phyloP scores from a whole-genome alignment of 306 rosid species.

The Alnus glutinosa region DNA sequence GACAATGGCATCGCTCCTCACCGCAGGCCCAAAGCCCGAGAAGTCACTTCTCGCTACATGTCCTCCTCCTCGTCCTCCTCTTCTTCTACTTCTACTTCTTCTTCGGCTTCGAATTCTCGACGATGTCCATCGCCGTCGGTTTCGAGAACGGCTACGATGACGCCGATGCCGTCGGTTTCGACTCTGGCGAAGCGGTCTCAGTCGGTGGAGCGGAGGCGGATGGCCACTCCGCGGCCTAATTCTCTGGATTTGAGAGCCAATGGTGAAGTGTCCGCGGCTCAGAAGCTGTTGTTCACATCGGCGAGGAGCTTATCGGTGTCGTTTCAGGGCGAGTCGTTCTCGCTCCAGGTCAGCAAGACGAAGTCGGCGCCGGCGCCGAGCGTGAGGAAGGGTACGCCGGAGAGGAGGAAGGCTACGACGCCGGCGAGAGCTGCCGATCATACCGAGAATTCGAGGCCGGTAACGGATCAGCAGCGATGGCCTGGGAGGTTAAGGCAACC shows the following conservation, averaged over 20 bases:
- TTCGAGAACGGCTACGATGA: slow-evolving; percentile 35
- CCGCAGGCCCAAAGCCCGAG: slow-evolving; percentile 64
- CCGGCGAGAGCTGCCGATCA: slow-evolving; percentile 45
- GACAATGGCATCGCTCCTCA: slow-evolving; percentile 62
- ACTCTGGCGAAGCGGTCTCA: slow-evolving; percentile 52
- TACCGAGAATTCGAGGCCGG: slow-evolving; percentile 51
- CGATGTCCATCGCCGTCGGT: slow-evolving; percentile 68
- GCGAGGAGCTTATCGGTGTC: slow-evolving; percentile 87
- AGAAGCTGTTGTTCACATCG: slow-evolving; percentile 75
- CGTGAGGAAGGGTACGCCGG: slow-evolving; percentile 70
- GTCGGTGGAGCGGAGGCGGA: slow-evolving; percentile 55
- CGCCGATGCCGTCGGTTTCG: slow-evolving; percentile 37
- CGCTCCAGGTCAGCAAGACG: slow-evolving; percentile 72
- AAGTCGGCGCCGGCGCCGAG: slow-evolving; percentile 59
- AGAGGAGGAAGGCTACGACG: slow-evolving; percentile 60
- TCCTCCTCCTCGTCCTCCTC: slow-evolving; percentile 54
- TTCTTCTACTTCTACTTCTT: slow-evolving; percentile 25
- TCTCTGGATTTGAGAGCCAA: slow-evolving; percentile 38
- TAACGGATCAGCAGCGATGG: slow-evolving; percentile 70
- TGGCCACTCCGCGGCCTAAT: slow-evolving; percentile 54
- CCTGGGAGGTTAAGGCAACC: slow-evolving; percentile 49
- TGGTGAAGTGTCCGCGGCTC: slow-evolving; percentile 55
- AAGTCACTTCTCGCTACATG: slow-evolving; percentile 82
- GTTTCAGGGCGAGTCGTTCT: slow-evolving; percentile 89
- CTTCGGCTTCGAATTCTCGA: slow-evolving; percentile 41